Conservation (phyloP, 192 early-diverging fungal genomes). For the Bifiguratus adelaidae region DNA sequence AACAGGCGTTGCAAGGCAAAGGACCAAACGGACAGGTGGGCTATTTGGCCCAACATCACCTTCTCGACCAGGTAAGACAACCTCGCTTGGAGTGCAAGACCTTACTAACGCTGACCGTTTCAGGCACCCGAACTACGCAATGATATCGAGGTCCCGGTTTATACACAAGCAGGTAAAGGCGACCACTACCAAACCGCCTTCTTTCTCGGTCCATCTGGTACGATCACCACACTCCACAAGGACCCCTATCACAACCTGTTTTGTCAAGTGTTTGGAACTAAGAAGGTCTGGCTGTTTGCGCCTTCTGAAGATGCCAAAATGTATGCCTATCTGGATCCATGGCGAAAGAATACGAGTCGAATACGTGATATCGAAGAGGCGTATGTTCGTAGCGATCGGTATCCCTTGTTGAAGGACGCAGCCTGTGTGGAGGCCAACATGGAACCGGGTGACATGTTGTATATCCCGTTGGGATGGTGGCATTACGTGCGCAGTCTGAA, state of each 20-base stretch:
- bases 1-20: no score
- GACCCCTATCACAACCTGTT: slow-evolving; percentile 77
- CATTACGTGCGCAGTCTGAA: slow-evolving; percentile 72
- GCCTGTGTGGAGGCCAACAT: slow-evolving; percentile 58
- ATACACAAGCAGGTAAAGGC: slow-evolving; percentile 32
- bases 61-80: slow-evolving; percentile 58
- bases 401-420: slow-evolving; percentile 45
- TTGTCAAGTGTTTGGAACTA: slow-evolving; percentile 73
- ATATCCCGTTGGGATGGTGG: slow-evolving; percentile 89
- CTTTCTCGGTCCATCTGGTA: slow-evolving; percentile 70
- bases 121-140: slow-evolving; percentile 60
- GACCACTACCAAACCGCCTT: slow-evolving; percentile 9
- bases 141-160: slow-evolving; percentile 72
- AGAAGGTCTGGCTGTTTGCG: slow-evolving; percentile 64
- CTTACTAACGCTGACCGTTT: no score
- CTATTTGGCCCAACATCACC: slow-evolving; percentile 83
- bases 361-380: slow-evolving; percentile 48
- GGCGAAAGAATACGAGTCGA: slow-evolving; percentile 53
- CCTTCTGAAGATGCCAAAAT: slow-evolving; percentile 46
- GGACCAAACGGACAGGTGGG: slow-evolving; percentile 7
- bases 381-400: slow-evolving; percentile 38
- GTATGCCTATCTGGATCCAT: slow-evolving; percentile 36
- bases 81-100: no score
- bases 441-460: slow-evolving; percentile 67
- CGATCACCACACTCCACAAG: slow-evolving; percentile 75